Evolutionary conservation across 306 rosid species (phyloP).

Genomic region (Carpinus viminea): DNA sequence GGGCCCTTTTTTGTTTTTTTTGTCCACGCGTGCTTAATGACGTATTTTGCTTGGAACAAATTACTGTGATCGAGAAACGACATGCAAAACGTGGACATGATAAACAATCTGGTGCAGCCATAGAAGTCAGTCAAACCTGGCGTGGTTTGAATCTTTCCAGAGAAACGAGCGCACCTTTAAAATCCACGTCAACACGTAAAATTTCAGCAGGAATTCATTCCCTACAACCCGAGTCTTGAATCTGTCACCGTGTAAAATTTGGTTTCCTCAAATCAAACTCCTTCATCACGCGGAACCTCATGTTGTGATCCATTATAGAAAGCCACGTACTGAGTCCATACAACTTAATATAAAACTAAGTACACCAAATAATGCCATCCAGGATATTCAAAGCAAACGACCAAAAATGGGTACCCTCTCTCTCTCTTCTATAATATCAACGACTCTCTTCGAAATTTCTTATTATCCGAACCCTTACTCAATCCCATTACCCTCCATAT

Average conservation of each 20-base stretch:
- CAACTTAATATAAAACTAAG: not conserved
- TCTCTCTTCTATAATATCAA: not conserved
- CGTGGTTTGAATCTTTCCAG: constrained; percentile 18
- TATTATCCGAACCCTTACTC: not conserved
- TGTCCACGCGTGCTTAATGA: not conserved
- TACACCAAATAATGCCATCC: not conserved
- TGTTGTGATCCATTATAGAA: fast-evolving
- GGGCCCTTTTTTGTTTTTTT: not conserved
- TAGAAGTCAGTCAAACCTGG: constrained; percentile 14
- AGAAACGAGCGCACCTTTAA: not conserved
- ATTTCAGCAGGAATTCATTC: not conserved
- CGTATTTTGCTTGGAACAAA: not conserved
- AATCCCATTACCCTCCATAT: not conserved
- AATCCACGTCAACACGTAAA: not conserved
- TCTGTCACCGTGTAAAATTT: not conserved
- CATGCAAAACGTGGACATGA: not conserved
- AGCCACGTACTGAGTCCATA: constrained; percentile 15
- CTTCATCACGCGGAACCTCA: not conserved
- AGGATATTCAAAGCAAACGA: not conserved
- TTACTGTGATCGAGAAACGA: not conserved
- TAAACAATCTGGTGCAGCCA: not conserved
- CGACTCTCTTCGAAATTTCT: constrained; percentile 12
- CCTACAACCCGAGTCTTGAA: not conserved
- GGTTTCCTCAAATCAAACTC: not conserved
- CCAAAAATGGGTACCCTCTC: not conserved